Evolutionary conservation across 1,284 basidiomycete genomes (phyloP), one percentile per base, ranked within the genome.

Genomic region (Ceratobasidium sp.): DNA sequence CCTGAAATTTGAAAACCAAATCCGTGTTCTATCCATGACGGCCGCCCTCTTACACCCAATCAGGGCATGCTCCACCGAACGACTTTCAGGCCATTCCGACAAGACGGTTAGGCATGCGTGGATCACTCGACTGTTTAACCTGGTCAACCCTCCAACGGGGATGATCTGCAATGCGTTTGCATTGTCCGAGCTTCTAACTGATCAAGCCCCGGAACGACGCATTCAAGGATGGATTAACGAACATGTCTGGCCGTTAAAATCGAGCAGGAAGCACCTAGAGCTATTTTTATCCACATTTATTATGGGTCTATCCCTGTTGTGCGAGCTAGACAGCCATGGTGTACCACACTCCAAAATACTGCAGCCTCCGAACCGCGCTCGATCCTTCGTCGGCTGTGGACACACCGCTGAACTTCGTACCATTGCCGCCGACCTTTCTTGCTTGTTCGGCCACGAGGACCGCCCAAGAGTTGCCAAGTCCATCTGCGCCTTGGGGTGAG

Each of bases 251-350:
- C 37, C 32, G 29, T n/a, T 37, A 2, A 61, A 37, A 7, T 34
- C 57, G 9, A n/a, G 2, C 7, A 34, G 57, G 2, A 34, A 65
- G 15, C 34, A 54, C 49, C 44, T 49, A 5, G 46, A 65, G 17
- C 32, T 43, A 7, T 65, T 52, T 65, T 19, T 59, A 8, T 64
- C 71, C 11, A 37, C 40, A 19, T 37, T 74, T 19, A 32, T 74
- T 19, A 64, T 54, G 61, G 37, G 49, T 29, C 29, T 65, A 7
- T 29, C 71, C 3, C 29, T 74, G 32, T 17, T 17, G 11, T 54
- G 17, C n/a, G 71, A 74, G 34, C 32, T 74, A 13, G 46, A 40
- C 11, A 61, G 32, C 9, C 57, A 29, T 7, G 15, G 34, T n/a
- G 32, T 2, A 19, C 32, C 32, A 34, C 34, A 29, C 25, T 34